Conservation (phyloP, 2,329 filamentous ascomycete species). For the Beauveria scarabaeidicola region DNA sequence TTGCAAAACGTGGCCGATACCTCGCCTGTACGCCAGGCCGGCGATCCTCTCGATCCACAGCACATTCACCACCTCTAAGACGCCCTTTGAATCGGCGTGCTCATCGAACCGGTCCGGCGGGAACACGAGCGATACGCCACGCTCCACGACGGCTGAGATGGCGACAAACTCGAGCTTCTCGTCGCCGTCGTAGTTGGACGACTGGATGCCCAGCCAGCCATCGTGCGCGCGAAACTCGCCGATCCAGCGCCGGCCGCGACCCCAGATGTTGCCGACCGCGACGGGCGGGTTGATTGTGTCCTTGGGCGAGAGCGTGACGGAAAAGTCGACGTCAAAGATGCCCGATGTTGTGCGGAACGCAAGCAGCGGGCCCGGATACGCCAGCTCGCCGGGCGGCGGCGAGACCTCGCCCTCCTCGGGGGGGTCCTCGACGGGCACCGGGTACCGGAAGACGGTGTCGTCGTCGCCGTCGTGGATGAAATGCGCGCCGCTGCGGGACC, state of each 20-base stretch:
- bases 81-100: conserved; percentile 32
- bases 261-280: conserved; percentile 35
- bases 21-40: conserved; percentile 32
- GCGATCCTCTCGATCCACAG: conserved; percentile 38
- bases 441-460: conserved; percentile 32
- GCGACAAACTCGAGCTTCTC: conserved; percentile 37
- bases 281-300: conserved; percentile 30
- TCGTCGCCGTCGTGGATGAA: conserved; percentile 34
- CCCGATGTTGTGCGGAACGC: conserved; percentile 31
- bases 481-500: conserved; percentile 28
- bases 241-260: conserved; percentile 28
- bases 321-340: conserved; percentile 33
- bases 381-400: conserved; percentile 21
- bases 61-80: conserved; percentile 38
- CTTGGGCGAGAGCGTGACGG: conserved; percentile 27
- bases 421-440: conserved; percentile 30
- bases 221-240: conserved; percentile 37
- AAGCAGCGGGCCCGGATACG: conserved; percentile 30
- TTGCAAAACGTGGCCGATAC: conserved; percentile 34
- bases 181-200: conserved; percentile 37
- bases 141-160: conserved; percentile 32
- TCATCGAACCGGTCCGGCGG: conserved; percentile 31
- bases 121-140: conserved; percentile 33
- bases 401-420: conserved; percentile 23
- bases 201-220: conserved; percentile 36